Percentiles rank a stretch among this genome's conserved stretches.
phyloP scores from a whole-genome alignment of 1,284 basidiomycete genomes.

The Cystobasidium pallidum region DNA sequence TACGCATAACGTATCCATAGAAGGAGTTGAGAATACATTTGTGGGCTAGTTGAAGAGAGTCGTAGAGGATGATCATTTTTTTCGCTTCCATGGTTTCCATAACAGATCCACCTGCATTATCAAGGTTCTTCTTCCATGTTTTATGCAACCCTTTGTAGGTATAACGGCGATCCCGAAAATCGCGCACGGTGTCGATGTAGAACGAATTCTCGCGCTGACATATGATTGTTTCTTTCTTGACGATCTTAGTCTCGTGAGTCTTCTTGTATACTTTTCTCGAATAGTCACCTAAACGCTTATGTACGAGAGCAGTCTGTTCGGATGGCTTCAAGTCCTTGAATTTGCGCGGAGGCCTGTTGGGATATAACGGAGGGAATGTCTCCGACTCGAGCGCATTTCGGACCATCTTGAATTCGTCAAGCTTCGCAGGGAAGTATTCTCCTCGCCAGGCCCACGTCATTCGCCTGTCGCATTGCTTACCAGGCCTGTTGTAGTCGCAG shows the following conservation, averaged over 20 bases:
- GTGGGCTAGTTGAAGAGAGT: constrained; percentile 98
- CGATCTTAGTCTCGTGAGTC: constrained; percentile 97
- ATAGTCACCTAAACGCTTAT: constrained; percentile 97
- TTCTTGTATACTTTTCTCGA: constrained; percentile 98
- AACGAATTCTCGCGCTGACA: constrained; percentile 99
- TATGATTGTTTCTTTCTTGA: constrained; percentile 91
- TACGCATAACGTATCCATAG: constrained; percentile 99
- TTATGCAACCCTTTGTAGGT: constrained; percentile 99
- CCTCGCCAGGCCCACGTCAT: constrained; percentile 99
- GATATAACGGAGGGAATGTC: constrained; percentile 78
- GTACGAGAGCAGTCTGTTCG: constrained; percentile 88
- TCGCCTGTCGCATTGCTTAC: constrained; percentile 90
- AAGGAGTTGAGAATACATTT: constrained; percentile 99
- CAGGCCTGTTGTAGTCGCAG: constrained; percentile 96
- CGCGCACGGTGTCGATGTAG: constrained; percentile 97
- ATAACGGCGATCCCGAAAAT: constrained; percentile 96
- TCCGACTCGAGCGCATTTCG: constrained; percentile 95
- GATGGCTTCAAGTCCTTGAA: constrained; percentile 83
- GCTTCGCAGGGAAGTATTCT: constrained; percentile 95
- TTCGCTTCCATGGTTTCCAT: constrained; percentile 93
- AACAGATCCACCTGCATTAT: constrained; percentile 73
- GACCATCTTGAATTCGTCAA: constrained; percentile 99
- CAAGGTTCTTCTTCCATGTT: constrained; percentile 99
- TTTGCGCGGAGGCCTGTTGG: constrained; percentile 72
- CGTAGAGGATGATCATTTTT: constrained; percentile 99